phyloP scores from a whole-genome alignment of 1,284 basidiomycete species.

The Sporisorium graminicola region DNA sequence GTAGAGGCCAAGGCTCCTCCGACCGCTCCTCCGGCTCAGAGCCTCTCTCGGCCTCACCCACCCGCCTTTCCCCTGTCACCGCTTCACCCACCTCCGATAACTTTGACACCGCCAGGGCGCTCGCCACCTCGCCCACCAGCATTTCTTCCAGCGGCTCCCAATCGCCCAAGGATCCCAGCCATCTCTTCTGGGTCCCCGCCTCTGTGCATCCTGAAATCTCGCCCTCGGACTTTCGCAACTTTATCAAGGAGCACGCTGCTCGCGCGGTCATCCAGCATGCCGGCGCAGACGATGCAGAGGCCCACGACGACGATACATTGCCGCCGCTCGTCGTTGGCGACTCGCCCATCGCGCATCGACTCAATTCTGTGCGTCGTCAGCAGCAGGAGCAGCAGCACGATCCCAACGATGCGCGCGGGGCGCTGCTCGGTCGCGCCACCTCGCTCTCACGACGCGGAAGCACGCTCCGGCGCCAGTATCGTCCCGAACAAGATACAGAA shows the following conservation, averaged over 20 bases:
- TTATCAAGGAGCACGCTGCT: slow-evolving; percentile 89
- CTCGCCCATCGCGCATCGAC: slow-evolving; percentile 47
- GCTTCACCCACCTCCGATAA: slow-evolving; percentile 22
- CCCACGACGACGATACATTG: slow-evolving; percentile 27
- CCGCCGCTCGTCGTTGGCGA: slow-evolving; percentile 28
- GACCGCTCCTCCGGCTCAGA: slow-evolving; percentile 30
- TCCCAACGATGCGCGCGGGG: slow-evolving; percentile 21
- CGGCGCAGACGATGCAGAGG: slow-evolving; percentile 10
- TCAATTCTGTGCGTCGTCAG: slow-evolving; percentile 46
- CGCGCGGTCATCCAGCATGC: slow-evolving; percentile 65
- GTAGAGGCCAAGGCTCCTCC: slow-evolving; percentile 49
- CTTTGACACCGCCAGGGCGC: slow-evolving; percentile 20
- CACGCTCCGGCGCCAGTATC: slow-evolving; percentile 71
- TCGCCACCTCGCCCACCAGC: slow-evolving; percentile 28
- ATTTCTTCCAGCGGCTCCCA: slow-evolving; percentile 21
- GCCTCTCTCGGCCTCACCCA: slow-evolving; percentile 12
- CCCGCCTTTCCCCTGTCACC: slow-evolving; percentile 19
- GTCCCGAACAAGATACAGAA: slow-evolving; percentile 76
- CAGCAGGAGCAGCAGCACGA: slow-evolving; percentile 40
- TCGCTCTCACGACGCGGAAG: slow-evolving; percentile 62
- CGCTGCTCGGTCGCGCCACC: slow-evolving; percentile 54
- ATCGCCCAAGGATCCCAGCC: slow-evolving; percentile 58
- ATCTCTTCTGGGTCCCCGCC: slow-evolving; percentile 98
- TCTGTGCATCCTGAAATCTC: slow-evolving; percentile 96
- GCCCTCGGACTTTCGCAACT: slow-evolving; percentile 92